A percentile compares a stretch with the other conserved stretches of the same genome.
Conservation (phyloP, 345 rosid genomes). For the Odontarrhena argentea region DNA sequence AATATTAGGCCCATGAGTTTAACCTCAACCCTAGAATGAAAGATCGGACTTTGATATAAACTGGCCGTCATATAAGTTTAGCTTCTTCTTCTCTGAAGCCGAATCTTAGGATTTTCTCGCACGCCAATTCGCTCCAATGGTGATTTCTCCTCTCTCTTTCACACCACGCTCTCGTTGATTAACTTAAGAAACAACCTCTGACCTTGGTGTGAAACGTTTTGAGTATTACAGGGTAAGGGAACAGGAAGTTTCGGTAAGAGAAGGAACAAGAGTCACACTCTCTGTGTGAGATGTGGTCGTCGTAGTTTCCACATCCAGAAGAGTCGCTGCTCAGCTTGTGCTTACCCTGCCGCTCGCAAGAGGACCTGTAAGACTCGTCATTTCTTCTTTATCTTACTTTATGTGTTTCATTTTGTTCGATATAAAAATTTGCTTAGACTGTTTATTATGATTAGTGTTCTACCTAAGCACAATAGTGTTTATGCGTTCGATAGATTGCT, state of each 20-base stretch:
- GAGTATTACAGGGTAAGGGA: constrained; percentile 78
- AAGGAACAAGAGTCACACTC: constrained; percentile 98
- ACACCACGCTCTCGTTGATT: neutral
- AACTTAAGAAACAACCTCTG: neutral
- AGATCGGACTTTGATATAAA: constrained; percentile 25
- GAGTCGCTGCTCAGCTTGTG: constrained; percentile 95
- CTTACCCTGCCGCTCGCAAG: constrained; percentile 97
- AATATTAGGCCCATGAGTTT: neutral
- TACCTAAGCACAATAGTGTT: neutral
- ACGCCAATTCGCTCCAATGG: constrained; percentile 44
- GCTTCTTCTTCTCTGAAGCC: constrained; percentile 20
- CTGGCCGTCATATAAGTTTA: neutral
- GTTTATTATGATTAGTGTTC: neutral
- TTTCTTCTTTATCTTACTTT: neutral
- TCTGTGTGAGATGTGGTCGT: constrained; percentile 97
- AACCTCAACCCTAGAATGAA: constrained; percentile 33
- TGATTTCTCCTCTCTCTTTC: constrained; percentile 7
- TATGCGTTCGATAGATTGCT: neutral
- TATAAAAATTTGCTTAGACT: neutral
- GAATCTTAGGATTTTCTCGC: constrained; percentile 33
- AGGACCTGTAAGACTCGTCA: constrained; percentile 64
- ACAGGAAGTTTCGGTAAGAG: constrained; percentile 99
- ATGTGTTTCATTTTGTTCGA: neutral
- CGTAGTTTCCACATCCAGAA: constrained; percentile 98
- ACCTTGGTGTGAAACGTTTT: constrained; percentile 9